Percentiles rank a stretch among this genome's conserved stretches.
These are phyloP conservation scores for Microascus cirrosus DNA, from an alignment of 2,329 filamentous ascomycete genomes.

Conservation along the genomic window DNA sequence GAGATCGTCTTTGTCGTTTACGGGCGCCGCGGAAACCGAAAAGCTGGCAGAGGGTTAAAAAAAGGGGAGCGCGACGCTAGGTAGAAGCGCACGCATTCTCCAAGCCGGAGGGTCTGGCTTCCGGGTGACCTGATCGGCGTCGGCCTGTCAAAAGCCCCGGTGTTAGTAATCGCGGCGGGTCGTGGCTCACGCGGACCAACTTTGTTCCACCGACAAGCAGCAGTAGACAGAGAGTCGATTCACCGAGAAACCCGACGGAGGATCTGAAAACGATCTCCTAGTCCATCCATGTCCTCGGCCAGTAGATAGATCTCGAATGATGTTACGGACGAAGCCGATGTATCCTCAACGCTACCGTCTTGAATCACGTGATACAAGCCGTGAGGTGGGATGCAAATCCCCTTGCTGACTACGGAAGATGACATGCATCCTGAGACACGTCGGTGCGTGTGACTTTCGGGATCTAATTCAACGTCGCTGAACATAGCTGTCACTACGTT, in stretches of 20 bases:
- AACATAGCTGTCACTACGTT: background rate
- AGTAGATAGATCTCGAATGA: background rate
- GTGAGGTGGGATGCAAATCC: background rate
- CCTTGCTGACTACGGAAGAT: background rate
- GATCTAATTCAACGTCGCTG: background rate
- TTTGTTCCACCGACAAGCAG: background rate
- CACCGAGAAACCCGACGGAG: background rate
- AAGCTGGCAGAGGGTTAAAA: background rate
- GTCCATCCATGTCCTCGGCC: background rate
- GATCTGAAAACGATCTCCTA: background rate
- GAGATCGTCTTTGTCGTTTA: background rate
- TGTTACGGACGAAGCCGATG: background rate
- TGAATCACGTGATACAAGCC: background rate
- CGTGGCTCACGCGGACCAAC: background rate
- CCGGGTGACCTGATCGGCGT: conserved; percentile 2
- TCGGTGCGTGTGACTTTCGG: background rate
- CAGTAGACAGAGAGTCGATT: background rate
- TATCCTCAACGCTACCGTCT: background rate
- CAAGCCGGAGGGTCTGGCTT: background rate
- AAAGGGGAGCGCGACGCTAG: background rate
- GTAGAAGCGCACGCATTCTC: background rate
- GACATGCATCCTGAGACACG: background rate
- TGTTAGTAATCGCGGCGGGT: background rate
- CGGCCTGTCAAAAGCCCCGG: background rate
- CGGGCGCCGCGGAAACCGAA: background rate